Conservation (phyloP, 129 eudicot species). For the Tagetes patula region DNA sequence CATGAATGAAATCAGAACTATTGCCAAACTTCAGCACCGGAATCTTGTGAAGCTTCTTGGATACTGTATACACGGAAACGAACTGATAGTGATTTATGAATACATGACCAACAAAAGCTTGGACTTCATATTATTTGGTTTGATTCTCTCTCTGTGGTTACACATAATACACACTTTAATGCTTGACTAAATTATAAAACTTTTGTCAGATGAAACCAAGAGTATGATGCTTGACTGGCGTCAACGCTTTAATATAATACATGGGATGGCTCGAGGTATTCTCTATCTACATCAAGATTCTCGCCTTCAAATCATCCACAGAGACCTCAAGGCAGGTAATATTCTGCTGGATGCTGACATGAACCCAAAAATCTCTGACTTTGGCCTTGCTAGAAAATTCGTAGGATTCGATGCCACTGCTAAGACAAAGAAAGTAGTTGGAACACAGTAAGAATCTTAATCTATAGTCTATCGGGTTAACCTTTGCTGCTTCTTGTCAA, state of each 20-base stretch:
- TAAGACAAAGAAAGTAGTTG: conserved; percentile 6
- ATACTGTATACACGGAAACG: conserved; percentile 21
- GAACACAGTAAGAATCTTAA: conserved; percentile 14
- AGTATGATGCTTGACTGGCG: background rate
- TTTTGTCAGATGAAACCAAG: background rate
- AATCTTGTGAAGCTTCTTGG: conserved; percentile 41
- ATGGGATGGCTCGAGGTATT: conserved; percentile 8
- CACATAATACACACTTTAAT: background rate
- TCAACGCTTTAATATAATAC: background rate
- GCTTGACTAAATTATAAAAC: background rate
- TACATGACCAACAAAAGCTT: conserved; percentile 18
- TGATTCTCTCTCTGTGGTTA: background rate
- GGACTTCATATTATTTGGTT: background rate
- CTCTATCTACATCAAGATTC: conserved; percentile 9
- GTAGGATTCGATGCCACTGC: background rate
- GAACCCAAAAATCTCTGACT: conserved; percentile 9
- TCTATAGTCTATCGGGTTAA: no score
- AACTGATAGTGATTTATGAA: conserved; percentile 11
- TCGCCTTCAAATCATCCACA: background rate
- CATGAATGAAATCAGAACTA: conserved; percentile 14
- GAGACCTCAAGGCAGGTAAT: background rate
- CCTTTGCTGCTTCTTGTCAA: background rate
- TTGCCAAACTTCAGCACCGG: conserved; percentile 39
- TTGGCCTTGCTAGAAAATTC: conserved; percentile 2
- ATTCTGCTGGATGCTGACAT: background rate